Percentiles rank a stretch among this genome's conserved stretches.
These are phyloP conservation scores for Stephanodiscus triporus DNA, from an alignment of 108 stramenopile species.

Conservation along the genomic window DNA sequence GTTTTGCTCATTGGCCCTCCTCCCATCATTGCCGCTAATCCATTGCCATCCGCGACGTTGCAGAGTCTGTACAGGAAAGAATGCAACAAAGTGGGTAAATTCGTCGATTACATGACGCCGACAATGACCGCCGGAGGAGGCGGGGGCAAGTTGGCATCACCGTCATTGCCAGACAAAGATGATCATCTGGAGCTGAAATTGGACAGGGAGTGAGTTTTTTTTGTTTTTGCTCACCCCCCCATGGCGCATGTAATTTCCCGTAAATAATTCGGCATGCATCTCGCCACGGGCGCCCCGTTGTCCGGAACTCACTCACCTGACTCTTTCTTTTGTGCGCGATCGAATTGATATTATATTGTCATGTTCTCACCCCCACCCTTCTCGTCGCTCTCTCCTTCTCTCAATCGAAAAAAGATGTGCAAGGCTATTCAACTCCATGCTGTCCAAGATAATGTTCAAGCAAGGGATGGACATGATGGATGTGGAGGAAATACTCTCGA, in stretches of 20 bases:
- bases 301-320: too few relatives aligned
- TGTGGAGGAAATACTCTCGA: slow-evolving; percentile 13
- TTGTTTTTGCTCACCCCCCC: too few relatives aligned
- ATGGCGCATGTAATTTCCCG: too few relatives aligned
- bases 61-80: slow-evolving; percentile 25
- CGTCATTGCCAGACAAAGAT: slow-evolving; percentile 17
- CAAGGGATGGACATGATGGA: slow-evolving; percentile 17
- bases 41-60: not conserved
- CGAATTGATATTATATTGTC: too few relatives aligned
- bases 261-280: too few relatives aligned
- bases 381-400: not conserved
- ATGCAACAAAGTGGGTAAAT: slow-evolving; percentile 10
- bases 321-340: not conserved
- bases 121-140: too few relatives aligned
- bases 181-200: slow-evolving; percentile 14
- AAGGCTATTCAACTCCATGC: slow-evolving; percentile 17
- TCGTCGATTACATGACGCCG: slow-evolving; percentile 19
- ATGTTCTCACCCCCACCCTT: not conserved
- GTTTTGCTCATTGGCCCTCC: too few relatives aligned
- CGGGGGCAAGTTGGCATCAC: too few relatives aligned
- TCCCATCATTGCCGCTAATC: too few relatives aligned
- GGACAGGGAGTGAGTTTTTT: slow-evolving; percentile 18
- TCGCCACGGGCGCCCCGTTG: too few relatives aligned
- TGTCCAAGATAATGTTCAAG: slow-evolving; percentile 26
- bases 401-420: not conserved